Evolutionary conservation across 768 basidiomycete genomes (phyloP).

Genomic region (Hortiboletus flavorubellus): DNA sequence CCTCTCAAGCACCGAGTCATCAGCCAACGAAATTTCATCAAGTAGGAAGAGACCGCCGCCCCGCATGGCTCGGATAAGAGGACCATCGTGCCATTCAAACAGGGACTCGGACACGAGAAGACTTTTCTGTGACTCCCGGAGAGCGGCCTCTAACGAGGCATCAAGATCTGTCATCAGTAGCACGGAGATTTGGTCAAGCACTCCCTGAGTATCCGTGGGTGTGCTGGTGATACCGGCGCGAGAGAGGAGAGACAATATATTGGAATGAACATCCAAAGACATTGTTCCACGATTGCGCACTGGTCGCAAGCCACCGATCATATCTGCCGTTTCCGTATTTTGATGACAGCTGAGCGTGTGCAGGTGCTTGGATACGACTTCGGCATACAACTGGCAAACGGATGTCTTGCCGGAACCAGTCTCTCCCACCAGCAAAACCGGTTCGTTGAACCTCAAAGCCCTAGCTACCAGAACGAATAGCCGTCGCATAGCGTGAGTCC

Average conservation of each 20-base stretch:
- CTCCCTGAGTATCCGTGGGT: constrained; percentile 22
- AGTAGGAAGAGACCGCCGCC: constrained; percentile 82
- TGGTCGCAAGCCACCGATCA: constrained; percentile 91
- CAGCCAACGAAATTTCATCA: constrained; percentile 96
- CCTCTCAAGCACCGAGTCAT: constrained; percentile 96
- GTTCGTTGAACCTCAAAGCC: constrained; percentile 90
- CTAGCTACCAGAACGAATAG: constrained; percentile 80
- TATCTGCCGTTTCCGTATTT: constrained; percentile 96
- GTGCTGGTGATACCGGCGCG: constrained; percentile 36
- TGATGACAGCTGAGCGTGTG: constrained; percentile 91
- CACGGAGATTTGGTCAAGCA: constrained; percentile 25
- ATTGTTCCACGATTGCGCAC: constrained; percentile 66
- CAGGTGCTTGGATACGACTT: constrained; percentile 56
- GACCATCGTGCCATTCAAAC: constrained; percentile 97
- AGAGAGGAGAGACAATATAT: constrained; percentile 41
- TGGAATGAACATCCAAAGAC: constrained; percentile 47
- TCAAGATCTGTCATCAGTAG: constrained; percentile 30
- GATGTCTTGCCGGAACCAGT: constrained; percentile 98
- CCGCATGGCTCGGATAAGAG: constrained; percentile 91
- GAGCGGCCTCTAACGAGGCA: constrained; percentile 24
- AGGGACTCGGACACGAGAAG: constrained; percentile 62
- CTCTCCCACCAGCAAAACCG: constrained; percentile 92
- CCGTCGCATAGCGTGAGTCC: constrained; percentile 93
- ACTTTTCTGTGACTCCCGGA: constrained; percentile 43
- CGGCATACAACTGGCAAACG: constrained; percentile 86